Conservation (phyloP, 202 grass and related monocot species). For the Alloteropsis angusta region DNA sequence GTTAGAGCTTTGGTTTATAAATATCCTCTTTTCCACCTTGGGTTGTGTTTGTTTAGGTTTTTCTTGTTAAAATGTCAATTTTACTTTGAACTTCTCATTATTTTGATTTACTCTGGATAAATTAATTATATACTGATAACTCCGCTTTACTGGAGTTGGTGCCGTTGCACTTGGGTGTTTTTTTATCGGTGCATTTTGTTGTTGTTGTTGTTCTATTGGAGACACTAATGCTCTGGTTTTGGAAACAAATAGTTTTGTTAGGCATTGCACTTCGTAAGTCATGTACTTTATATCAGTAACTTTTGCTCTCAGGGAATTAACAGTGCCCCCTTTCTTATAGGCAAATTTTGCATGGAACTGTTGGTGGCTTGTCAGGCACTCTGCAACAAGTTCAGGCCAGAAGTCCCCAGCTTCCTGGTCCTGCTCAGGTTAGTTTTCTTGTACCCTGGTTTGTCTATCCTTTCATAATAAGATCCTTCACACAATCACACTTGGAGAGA, state of each 20-base stretch:
- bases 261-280: too few species aligned
- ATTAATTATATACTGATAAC: not conserved
- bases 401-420: slow-evolving; percentile 76
- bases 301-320: slow-evolving; percentile 5
- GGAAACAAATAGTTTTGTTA: not conserved
- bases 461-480: slow-evolving; percentile 7
- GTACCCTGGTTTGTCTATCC: slow-evolving; percentile 8
- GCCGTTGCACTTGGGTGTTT: too few species aligned
- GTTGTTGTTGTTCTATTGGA: not conserved
- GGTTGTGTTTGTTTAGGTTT: not conserved
- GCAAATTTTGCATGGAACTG: slow-evolving; percentile 80
- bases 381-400: slow-evolving; percentile 85
- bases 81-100: not conserved
- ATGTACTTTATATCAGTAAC: too few species aligned
- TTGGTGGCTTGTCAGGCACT: slow-evolving; percentile 72
- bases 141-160: not conserved
- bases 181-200: not conserved
- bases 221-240: not conserved
- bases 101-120: not conserved
- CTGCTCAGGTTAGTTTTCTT: slow-evolving; percentile 51
- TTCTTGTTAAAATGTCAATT: not conserved
- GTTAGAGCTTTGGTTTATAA: not conserved
- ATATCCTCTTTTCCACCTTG: not conserved
- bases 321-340: slow-evolving; percentile 29
- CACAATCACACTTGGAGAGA: too few species aligned